Percentiles rank a stretch among this genome's conserved stretches.
phyloP scores from a whole-genome alignment of 2,329 filamentous ascomycete genomes.

The Paecilomyces dactylethromorphus region DNA sequence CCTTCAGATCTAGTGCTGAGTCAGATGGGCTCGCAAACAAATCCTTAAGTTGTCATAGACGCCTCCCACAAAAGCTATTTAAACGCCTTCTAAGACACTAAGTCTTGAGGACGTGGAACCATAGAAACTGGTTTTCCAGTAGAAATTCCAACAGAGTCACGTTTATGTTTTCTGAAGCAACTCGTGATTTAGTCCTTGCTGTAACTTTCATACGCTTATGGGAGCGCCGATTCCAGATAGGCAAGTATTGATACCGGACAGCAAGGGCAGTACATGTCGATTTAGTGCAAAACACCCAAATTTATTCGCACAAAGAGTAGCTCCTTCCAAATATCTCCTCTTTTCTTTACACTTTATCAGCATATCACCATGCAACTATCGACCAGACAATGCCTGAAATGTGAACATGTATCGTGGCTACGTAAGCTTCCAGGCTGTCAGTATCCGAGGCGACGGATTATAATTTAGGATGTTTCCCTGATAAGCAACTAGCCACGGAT shows the following conservation, averaged over 20 bases:
- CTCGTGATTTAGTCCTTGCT: too few relatives aligned
- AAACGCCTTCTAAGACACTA: neutral
- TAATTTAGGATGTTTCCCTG: neutral
- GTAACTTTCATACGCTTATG: too few relatives aligned
- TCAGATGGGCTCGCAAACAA: neutral
- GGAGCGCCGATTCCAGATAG: too few relatives aligned
- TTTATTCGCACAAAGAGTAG: too few relatives aligned
- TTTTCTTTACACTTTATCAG: too few relatives aligned
- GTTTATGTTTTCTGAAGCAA: too few relatives aligned
- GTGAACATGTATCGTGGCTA: neutral
- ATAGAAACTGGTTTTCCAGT: neutral
- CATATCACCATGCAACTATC: too few relatives aligned
- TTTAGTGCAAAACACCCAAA: too few relatives aligned
- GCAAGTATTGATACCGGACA: too few relatives aligned
- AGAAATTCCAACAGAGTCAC: too few relatives aligned
- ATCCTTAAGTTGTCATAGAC: neutral
- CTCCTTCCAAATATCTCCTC: too few relatives aligned
- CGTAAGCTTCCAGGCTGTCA: neutral
- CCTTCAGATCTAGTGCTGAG: neutral
- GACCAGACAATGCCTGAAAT: neutral
- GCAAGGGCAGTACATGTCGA: too few relatives aligned
- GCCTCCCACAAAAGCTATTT: neutral
- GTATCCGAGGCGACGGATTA: neutral
- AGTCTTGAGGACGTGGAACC: neutral
- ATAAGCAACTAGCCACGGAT: neutral